Base-by-base conservation (phyloP, 1,139 yeast genomes). In the Kurtzmaniella quercitrusa region DNA sequence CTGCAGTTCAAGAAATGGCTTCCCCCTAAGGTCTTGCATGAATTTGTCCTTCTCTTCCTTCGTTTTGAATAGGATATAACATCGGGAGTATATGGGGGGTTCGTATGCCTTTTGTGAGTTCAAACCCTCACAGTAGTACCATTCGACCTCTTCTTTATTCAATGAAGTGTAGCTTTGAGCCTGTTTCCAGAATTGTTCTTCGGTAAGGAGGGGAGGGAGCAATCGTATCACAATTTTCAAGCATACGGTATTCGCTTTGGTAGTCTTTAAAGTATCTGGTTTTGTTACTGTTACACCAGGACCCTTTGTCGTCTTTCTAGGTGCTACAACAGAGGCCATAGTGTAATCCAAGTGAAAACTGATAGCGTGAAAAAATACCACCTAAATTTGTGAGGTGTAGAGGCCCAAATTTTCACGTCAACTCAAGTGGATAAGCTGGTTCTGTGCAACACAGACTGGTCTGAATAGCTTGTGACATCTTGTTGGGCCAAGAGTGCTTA, bases 71-170 rank as follows among this genome's bases (percentile, higher is more conserved):
- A 48, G 47, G 7, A 65, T 29, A 46, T 65, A 65, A 5, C 65
- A 65, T 40, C 70, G 48, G 2, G 68, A 63, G 46, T 60, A 63
- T 5, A 48, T 45, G 0, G 68, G 68, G 11, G 52, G 40, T 43
- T 62, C 66, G 41, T 53, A 63, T 7, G 63, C 61, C 12, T 48
- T 51, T 9, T 41, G 39, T 2, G 61, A 55, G 41, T 51, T 50
- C 14, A 45, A 43, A 3, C 64, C 64, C 42, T 49, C 43, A 10
- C 55, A 57, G 41, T 53, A 60, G 38, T 60, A 60, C 23, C 41
- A 46, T 12, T 48, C 49, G 12, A 56, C 48, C 14, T 18, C 38
- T 7, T 18, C 17, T 3, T 38, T 25, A 2, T 19, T 17, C 4
- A 33, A 10, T 11, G 19, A 2, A 24, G 46, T 27, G 37, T 50